Evolutionary conservation across 371 early-diverging fungal species (phyloP), one percentile per base, ranked within the genome.

Genomic region (Rhizopus stolonifer): DNA sequence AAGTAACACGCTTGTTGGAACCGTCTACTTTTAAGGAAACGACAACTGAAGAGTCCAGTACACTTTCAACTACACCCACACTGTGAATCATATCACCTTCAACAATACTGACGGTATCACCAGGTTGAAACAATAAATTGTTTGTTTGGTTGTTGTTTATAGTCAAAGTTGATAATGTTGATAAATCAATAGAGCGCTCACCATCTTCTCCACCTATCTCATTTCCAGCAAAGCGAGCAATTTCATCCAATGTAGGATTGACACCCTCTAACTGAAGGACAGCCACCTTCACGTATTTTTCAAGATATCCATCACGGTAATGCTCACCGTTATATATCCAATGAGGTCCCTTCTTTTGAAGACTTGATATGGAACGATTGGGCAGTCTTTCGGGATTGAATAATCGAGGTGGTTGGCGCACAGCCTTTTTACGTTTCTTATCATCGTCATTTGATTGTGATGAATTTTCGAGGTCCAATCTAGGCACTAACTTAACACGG

Each of bases 191-290:
- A 1, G 74, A 66, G 23, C 77, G 70, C 24, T 83, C 84, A 24
- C 75, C 81, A 29, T 76, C 83, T 44, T 83, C 86, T 29, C 72
- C 82, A 33, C 76, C 82, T 6, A 82, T 65, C 10, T 84, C 84
- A 14, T 77, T 83, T 11, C 81, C 80, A n/a, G 87, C 83, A 62
- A 95, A 93, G 56, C 75, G 67, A n/a, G 90, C 84, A 46, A 95
- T 90, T 68, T 99, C 98, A 51, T 96, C 97, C 58, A 98, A 75
- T 3, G 94, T 91, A 8, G 97, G 95, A 51, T 86, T 90, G 15
- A 94, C 88, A 64, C 86, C 81, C 14, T 89, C 89, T 7, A 82
- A 63, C 39, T 87, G 88, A 44, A 99, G 57, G 5, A 85, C 81
- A 10, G 81, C 67, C 15, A 91, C 72, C 67, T 94, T 93, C 64